Evolutionary conservation across 305 asterid species (phyloP).

Genomic region (Vinca major): DNA sequence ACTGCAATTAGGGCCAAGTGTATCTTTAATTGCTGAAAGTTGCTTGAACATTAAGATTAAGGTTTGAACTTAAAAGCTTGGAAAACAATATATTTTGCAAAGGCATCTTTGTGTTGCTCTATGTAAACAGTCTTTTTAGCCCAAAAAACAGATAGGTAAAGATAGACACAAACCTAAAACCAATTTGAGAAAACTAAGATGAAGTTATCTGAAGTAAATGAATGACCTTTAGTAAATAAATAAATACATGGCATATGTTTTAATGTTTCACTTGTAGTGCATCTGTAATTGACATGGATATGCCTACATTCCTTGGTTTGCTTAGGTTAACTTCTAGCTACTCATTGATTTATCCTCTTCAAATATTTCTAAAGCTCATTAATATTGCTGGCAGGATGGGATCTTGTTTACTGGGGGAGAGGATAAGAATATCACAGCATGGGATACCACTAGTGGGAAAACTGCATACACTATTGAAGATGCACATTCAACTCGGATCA

Average conservation of each 20-base stretch:
- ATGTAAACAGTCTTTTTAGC: not conserved
- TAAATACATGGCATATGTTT: not conserved
- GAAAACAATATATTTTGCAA: not conserved
- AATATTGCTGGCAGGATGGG: slow-evolving; percentile 41
- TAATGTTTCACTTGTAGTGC: not conserved
- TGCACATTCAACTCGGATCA: slow-evolving; percentile 79
- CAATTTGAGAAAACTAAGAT: not conserved
- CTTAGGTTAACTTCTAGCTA: not conserved
- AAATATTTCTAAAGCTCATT: not conserved
- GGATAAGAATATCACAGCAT: slow-evolving; percentile 61
- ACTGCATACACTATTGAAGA: slow-evolving; percentile 54
- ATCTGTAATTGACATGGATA: too few species aligned
- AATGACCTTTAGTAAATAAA: not conserved
- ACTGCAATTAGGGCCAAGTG: not conserved
- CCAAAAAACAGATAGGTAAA: not conserved
- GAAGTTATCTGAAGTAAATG: not conserved
- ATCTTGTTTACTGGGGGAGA: slow-evolving; percentile 85
- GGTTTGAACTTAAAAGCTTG: not conserved
- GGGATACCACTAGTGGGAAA: slow-evolving; percentile 76
- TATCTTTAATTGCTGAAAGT: not conserved
- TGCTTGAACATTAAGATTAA: not conserved
- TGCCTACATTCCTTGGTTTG: not conserved
- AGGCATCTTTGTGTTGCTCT: not conserved
- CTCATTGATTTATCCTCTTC: not conserved
- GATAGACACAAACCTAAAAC: not conserved